Conservation (phyloP, 2,329 filamentous ascomycete species). For the Lomentospora prolificans region DNA sequence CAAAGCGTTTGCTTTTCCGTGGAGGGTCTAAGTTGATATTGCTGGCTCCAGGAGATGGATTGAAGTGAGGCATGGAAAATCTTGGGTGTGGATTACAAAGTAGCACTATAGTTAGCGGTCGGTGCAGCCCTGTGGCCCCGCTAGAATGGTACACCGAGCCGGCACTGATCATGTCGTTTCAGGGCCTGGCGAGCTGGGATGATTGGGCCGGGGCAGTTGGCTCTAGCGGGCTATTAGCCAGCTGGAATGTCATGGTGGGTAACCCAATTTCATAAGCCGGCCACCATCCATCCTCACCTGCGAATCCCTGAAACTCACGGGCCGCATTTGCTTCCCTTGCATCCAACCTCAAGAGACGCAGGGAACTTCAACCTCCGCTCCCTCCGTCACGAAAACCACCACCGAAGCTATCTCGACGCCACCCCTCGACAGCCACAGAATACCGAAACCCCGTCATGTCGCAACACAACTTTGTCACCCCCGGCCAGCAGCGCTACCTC, state of each 20-base stretch:
- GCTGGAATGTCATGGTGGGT: too few relatives aligned
- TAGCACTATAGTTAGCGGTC: background rate
- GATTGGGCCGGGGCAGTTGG: background rate
- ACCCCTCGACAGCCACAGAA: background rate
- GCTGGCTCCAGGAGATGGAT: background rate
- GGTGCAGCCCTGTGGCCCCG: background rate
- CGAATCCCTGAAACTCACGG: too few relatives aligned
- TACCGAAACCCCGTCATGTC: slow-evolving; percentile 23
- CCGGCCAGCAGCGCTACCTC: slow-evolving; percentile 71
- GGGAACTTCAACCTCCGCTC: background rate
- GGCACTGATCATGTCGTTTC: background rate
- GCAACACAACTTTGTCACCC: slow-evolving; percentile 54
- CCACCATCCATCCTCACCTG: too few relatives aligned
- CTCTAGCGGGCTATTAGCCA: too few relatives aligned
- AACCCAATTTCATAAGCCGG: too few relatives aligned
- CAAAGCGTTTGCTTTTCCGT: too few relatives aligned
- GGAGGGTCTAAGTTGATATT: background rate
- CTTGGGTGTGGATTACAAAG: background rate
- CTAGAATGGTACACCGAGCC: background rate
- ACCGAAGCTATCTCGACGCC: background rate
- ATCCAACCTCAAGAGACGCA: too few relatives aligned
- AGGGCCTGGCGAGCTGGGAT: background rate
- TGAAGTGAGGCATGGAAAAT: background rate
- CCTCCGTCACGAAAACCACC: background rate
- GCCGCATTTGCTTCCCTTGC: too few relatives aligned